Base-by-base conservation (phyloP, 1,139 yeast species). In the Hemisphaericaspora xylofermentans region DNA sequence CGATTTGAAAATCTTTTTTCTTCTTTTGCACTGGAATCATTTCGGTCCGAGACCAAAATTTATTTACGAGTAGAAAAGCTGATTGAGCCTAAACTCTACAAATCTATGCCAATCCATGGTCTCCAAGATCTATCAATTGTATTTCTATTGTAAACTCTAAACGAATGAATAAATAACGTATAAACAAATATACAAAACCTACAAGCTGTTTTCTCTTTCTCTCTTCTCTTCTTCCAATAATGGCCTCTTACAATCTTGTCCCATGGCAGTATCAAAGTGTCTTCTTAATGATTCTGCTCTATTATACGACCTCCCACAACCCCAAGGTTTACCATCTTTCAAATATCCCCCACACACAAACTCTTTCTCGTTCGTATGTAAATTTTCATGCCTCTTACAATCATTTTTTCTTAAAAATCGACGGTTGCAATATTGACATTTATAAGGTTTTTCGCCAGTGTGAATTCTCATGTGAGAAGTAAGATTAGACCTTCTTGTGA, bases 321-420 rank as follows among this genome's bases (percentile, higher is more conserved):
- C 98, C 86, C 96, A 91, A 3, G 67, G 62, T 5, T 70, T 59
- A 2, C 84, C 87, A 56, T 76, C 82, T 42, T 77, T 76, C 43
- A 86, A 64, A 7, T 66, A 61, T 0, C 97, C 97, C 45, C 75
- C 74, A 62, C 98, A 91, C 47, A 83, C 88, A 58, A 79, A 91
- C 55, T 84, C 77, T 69, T 88, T 89, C 60, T 86, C 91, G 3
- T 97, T 97, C 4, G 89, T 74, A 58, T 91, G 98, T 43, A 89
- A 69, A 46, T 88, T 95, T 58, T 89, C 96, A 58, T 91, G 98
- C 29, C 98, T 75, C 57, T 88, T 88, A 33, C 95, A 69, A 62
- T 91, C 98, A 57, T 91, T 97, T 56, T 88, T 96, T 43, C 98
- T 71, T 0, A 97, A 96, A 73, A 91, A 91, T 2, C 96, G 91